Conservation (phyloP, 2,329 filamentous ascomycete genomes). For the Claviceps paspali region DNA sequence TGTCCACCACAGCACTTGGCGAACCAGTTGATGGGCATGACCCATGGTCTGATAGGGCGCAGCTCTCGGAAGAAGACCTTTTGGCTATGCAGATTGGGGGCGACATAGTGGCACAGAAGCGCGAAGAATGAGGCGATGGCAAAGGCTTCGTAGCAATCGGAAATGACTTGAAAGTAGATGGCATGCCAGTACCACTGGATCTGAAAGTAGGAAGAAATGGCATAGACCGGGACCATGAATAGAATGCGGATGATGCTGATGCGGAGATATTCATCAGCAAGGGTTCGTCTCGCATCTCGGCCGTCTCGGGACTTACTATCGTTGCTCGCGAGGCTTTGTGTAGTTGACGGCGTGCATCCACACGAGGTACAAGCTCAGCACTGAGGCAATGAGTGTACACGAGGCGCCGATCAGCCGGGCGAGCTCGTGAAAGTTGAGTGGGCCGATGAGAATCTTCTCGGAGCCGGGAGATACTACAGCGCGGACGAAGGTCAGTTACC, state of each 20-base stretch:
- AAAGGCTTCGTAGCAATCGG: constrained; percentile 81
- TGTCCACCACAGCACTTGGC: constrained; percentile 56
- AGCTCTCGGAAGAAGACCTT: constrained; percentile 67
- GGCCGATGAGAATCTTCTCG: constrained; percentile 30
- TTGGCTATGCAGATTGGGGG: constrained; percentile 61
- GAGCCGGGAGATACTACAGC: constrained; percentile 25
- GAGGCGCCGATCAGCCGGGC: constrained; percentile 35
- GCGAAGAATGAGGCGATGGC: constrained; percentile 79
- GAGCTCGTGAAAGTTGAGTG: constrained; percentile 38
- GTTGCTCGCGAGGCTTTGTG: constrained; percentile 44
- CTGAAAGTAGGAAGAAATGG: constrained; percentile 56
- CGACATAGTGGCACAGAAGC: constrained; percentile 66
- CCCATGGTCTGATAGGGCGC: constrained; percentile 52
- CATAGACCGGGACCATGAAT: constrained; percentile 75
- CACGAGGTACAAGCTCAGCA: constrained; percentile 39
- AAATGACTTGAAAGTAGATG: constrained; percentile 67
- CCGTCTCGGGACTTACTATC: constrained; percentile 26
- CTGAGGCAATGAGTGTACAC: constrained; percentile 33
- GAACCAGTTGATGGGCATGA: constrained; percentile 57
- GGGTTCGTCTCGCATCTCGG: background rate
- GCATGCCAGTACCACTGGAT: constrained; percentile 61
- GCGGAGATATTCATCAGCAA: background rate
- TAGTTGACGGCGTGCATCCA: constrained; percentile 45
- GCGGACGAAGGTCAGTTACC: constrained; percentile 1
- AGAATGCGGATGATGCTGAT: constrained; percentile 70